Conservation (phyloP, 306 rosid species). For the Mimosa pudica region DNA sequence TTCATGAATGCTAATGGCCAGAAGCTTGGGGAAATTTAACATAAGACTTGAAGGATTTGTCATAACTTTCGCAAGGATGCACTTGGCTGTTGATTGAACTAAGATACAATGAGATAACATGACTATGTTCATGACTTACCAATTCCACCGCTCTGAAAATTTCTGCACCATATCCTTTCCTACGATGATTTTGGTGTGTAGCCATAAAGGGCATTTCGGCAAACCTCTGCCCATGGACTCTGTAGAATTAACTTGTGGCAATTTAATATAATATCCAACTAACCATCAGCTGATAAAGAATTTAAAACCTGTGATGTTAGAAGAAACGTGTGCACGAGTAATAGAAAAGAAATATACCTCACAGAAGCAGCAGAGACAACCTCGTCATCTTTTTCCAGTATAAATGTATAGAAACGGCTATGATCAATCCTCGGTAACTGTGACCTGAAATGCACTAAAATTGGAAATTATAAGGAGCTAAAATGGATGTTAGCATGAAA, state of each 20-base stretch:
- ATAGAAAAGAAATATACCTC: constrained; percentile 34
- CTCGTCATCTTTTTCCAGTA: constrained; percentile 45
- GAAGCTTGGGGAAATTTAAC: neutral
- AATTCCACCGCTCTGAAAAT: constrained; percentile 33
- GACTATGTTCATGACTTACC: constrained; percentile 31
- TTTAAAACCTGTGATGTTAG: neutral
- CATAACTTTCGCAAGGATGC: neutral
- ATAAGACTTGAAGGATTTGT: neutral
- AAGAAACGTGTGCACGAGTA: neutral
- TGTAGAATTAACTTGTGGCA: neutral
- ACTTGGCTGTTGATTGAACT: neutral
- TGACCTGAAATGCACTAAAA: constrained; percentile 32
- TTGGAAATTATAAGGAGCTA: neutral
- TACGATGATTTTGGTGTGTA: constrained; percentile 5
- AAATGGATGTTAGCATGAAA: neutral
- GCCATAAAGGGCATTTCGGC: constrained; percentile 47
- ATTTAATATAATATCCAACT: neutral
- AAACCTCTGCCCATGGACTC: constrained; percentile 38
- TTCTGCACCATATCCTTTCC: constrained; percentile 27
- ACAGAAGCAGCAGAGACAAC: constrained; percentile 43
- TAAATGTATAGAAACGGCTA: constrained; percentile 39
- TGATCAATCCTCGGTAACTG: constrained; percentile 41
- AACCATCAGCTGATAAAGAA: neutral
- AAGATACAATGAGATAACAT: neutral
- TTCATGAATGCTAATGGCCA: neutral